A percentile compares a stretch with the other conserved stretches of the same genome.
These are phyloP conservation scores for Penicillium manginii DNA, from an alignment of 495 filamentous ascomycete genomes.

Conservation along the genomic window DNA sequence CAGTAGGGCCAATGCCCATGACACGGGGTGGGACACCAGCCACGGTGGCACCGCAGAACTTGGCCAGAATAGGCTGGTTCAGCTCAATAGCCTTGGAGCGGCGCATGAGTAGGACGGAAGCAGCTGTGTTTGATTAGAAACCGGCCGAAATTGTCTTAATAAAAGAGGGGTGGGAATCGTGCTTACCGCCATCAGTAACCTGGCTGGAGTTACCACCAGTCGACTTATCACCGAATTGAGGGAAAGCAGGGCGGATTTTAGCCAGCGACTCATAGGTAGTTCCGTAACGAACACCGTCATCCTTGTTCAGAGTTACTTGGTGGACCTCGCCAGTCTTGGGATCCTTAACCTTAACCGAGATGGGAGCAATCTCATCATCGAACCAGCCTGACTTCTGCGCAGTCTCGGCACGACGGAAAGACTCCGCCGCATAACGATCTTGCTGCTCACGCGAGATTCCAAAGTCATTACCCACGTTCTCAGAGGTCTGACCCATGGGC, in stretches of 20 bases:
- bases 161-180: background rate
- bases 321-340: slow-evolving; percentile 77
- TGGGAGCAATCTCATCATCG: slow-evolving; percentile 92
- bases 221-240: slow-evolving; percentile 80
- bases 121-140: slow-evolving; percentile 53
- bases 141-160: background rate
- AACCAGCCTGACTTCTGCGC: slow-evolving; percentile 94
- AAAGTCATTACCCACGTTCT: slow-evolving; percentile 95
- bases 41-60: slow-evolving; percentile 90
- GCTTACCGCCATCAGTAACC: slow-evolving; percentile 83
- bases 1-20: slow-evolving; percentile 95
- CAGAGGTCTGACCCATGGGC: slow-evolving; percentile 96
- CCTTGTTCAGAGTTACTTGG: slow-evolving; percentile 75
- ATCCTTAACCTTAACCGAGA: slow-evolving; percentile 79
- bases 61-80: slow-evolving; percentile 89
- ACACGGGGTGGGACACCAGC: slow-evolving; percentile 88
- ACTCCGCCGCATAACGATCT: slow-evolving; percentile 85
- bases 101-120: slow-evolving; percentile 91
- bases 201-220: slow-evolving; percentile 97
- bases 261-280: slow-evolving; percentile 80
- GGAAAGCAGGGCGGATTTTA: slow-evolving; percentile 92
- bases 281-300: slow-evolving; percentile 88
- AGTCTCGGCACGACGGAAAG: slow-evolving; percentile 80
- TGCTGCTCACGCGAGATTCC: slow-evolving; percentile 76
- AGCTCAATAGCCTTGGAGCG: slow-evolving; percentile 85